Conservation (phyloP, 2,329 filamentous ascomycete genomes). For the Pseudopyricularia cyperi region DNA sequence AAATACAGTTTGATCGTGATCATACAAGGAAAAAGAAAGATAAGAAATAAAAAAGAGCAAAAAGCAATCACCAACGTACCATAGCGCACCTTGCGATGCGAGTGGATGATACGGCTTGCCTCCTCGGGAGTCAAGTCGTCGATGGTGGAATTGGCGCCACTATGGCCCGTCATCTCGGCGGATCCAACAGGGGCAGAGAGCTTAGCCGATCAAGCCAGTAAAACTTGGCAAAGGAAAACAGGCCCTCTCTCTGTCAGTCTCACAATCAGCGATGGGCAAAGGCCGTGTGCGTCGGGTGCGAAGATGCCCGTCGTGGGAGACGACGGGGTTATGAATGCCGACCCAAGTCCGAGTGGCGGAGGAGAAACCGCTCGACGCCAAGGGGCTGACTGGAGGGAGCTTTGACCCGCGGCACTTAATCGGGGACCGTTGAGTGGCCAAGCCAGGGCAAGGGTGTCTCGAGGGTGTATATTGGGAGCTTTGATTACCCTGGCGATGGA, state of each 20-base stretch:
- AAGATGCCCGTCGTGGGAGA: neutral
- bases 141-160: constrained; percentile 28
- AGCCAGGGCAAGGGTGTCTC: too few species aligned
- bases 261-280: neutral
- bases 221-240: neutral
- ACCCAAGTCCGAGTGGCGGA: constrained; percentile 9
- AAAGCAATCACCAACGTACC: constrained; percentile 28
- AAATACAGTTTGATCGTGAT: neutral
- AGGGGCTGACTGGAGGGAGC: neutral
- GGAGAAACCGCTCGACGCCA: neutral
- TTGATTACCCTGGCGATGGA: too few species aligned
- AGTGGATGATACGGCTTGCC: constrained; percentile 55
- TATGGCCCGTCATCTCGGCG: constrained; percentile 28
- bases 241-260: too few species aligned
- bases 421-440: too few species aligned
- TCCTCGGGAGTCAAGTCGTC: constrained; percentile 51
- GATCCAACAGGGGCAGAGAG: neutral
- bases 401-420: neutral
- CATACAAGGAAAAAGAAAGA: neutral
- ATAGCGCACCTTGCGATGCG: constrained; percentile 55
- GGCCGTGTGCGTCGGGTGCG: neutral
- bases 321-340: constrained; percentile 6
- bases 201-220: neutral
- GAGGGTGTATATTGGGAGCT: too few species aligned
- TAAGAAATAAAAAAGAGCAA: neutral